Conservation (phyloP, 2,329 filamentous ascomycete species). For the Fusarium protoensiforme region DNA sequence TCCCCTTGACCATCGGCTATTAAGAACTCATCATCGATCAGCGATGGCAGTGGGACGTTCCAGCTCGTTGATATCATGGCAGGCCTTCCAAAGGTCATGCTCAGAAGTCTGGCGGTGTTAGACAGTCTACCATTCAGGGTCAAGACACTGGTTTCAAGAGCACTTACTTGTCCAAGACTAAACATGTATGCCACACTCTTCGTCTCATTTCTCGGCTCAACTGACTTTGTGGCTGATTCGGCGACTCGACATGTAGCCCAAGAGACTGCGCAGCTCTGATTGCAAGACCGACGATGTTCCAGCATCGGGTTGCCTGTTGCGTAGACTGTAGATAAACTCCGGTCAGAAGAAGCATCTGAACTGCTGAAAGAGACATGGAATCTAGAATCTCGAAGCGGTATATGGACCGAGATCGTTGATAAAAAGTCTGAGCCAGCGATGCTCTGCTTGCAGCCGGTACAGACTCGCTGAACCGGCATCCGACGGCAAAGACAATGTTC, state of each 20-base stretch:
- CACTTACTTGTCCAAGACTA: constrained; percentile 14
- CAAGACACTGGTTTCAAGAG: background rate
- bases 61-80: constrained; percentile 9
- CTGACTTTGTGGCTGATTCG: background rate
- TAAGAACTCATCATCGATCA: constrained; percentile 18
- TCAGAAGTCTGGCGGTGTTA: background rate
- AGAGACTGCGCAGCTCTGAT: constrained; percentile 12
- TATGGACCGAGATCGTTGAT: constrained; percentile 6
- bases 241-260: constrained; percentile 2
- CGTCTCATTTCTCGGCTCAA: constrained; percentile 14
- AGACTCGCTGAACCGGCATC: constrained; percentile 2
- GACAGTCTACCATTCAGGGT: background rate
- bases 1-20: background rate
- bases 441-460: background rate
- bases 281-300: constrained; percentile 13
- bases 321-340: constrained; percentile 22
- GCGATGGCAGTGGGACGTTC: background rate
- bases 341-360: constrained; percentile 7
- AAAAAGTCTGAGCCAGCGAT: background rate
- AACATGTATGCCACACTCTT: constrained; percentile 16
- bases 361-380: background rate
- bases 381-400: constrained; percentile 5
- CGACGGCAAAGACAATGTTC: constrained; percentile 15
- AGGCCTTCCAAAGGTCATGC: constrained; percentile 21
- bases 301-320: constrained; percentile 5